Evolutionary conservation across 108 stramenopile species (phyloP), one percentile per base, ranked within the genome.

Genomic region (Chaetoceros muelleri): DNA sequence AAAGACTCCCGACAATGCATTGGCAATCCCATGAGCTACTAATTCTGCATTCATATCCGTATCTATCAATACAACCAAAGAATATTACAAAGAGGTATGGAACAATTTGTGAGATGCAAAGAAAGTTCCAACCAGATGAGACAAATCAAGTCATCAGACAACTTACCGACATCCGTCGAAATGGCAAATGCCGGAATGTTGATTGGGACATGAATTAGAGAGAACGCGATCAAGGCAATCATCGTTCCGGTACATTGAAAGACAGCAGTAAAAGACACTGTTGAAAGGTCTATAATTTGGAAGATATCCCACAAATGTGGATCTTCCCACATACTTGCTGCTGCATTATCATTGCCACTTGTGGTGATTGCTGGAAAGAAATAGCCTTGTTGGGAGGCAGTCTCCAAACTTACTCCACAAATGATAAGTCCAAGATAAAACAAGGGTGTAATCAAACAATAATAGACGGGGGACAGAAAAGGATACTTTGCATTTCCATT

Each of bases 141-240:
- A n/a, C n/a, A n/a, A 8, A 27, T 8, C 26, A 34, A 13, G 29
- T 16, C 10, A 13, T 19, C 17, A 20, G 30, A 56, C n/a, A 30
- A 56, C 53, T 0, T 46, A 55, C 62, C 62, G 1, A 69, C 72
- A 53, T 80, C 60, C 24, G 76, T 69, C 1, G 82, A 85, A 17
- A 84, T 69, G 22, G 81, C 79, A 60, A 88, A 81, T n/a, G 83
- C 74, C 29, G 91, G 91, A 30, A 93, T 84, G 48, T 88, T 93
- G 50, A 93, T 88, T 20, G 88, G 88, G 13, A 89, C 83, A 57
- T 89, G 87, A 53, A 87, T 82, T 31, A 92, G 69, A 19, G 76
- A 75, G 71, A 91, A 91, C 22, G 74, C 44, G 21, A 65, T 56
- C 44, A 87, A 60, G 3, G 75, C 79, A 1, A 85, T 13, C 62